These are phyloP conservation scores for Wickerhamomyces rabaulensis DNA, from an alignment of 805 yeast genomes.

Conservation along the genomic window DNA sequence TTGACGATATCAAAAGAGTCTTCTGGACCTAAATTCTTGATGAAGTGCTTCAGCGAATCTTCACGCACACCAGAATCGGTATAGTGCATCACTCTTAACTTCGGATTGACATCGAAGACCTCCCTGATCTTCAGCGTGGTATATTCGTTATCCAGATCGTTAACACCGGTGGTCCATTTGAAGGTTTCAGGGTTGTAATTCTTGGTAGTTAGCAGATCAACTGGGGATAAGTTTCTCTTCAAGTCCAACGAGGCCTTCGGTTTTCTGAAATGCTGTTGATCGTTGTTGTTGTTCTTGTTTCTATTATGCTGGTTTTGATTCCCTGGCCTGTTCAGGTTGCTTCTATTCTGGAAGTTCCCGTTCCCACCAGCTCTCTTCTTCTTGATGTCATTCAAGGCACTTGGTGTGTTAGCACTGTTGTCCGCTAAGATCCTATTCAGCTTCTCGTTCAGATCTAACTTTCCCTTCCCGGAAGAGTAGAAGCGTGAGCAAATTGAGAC, in stretches of 20 bases:
- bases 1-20: constrained; percentile 18
- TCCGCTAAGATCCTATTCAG: not conserved
- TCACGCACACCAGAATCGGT: constrained; percentile 9
- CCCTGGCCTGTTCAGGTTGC: not conserved
- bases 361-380: not conserved
- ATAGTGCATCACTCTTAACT: constrained; percentile 10
- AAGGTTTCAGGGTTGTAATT: constrained; percentile 16
- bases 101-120: constrained; percentile 8
- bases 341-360: not conserved
- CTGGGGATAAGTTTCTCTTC: not conserved
- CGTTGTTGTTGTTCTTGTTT: not conserved
- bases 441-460: not conserved
- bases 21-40: constrained; percentile 7
- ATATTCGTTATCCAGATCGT: constrained; percentile 19
- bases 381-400: not conserved
- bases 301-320: not conserved
- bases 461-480: not conserved
- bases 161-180: constrained; percentile 11
- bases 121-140: constrained; percentile 15
- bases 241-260: not conserved
- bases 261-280: not conserved
- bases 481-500: not conserved
- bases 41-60: constrained; percentile 8
- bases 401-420: not conserved
- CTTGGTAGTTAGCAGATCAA: not conserved